Evolutionary conservation across 2,329 filamentous ascomycete genomes (phyloP), one percentile per base, ranked within the genome.

Genomic region (Aspergillus jensenii): DNA sequence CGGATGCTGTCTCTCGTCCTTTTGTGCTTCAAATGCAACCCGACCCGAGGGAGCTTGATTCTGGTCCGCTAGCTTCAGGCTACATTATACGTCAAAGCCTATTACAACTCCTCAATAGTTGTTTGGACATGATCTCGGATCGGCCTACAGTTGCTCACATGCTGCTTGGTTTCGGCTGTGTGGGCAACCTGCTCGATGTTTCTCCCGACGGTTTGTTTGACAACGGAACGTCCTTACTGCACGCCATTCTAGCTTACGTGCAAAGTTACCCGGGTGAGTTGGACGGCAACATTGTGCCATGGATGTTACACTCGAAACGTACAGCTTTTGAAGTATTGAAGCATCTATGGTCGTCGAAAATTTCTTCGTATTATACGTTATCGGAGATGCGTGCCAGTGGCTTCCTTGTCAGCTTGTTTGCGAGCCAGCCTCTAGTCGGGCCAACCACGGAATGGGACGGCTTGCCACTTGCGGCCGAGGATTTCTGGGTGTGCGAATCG

Each of bases 131-230:
- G 35, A 89, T 88, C 25, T 87, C 90, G 1, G 84, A 89, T 65
- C 85, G 87, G 65, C 93, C 95, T 4, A 96, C 89, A 2, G 88
- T 99, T 64, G 95, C 93, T 0, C 96, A 99, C 73, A 82, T 96
- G 46, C 80, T 99, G 2, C 85, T 99, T 5, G 95, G 95, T 0
- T 97, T 99, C 72, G 84, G 84, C 56, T 96, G 91, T 67, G 85
- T 87, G 44, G 84, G 88, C 37, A 87, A 87, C 61, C 83, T 83
- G 9, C 79, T 98, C 2, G 86, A 86, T 23, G 78, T 95, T 33
- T 82, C 89, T 51, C 77, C 86, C 1, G 84, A 87, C 27, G 84
- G 91, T 48, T 76, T 89, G 2, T 96, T 96, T 73, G 84, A 87
- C 12, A 80, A 84, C 15, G 84, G 86, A 14, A 83, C 83, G 19